phyloP scores from a whole-genome alignment of 306 rosid species.

The Cicer yamashitae region DNA sequence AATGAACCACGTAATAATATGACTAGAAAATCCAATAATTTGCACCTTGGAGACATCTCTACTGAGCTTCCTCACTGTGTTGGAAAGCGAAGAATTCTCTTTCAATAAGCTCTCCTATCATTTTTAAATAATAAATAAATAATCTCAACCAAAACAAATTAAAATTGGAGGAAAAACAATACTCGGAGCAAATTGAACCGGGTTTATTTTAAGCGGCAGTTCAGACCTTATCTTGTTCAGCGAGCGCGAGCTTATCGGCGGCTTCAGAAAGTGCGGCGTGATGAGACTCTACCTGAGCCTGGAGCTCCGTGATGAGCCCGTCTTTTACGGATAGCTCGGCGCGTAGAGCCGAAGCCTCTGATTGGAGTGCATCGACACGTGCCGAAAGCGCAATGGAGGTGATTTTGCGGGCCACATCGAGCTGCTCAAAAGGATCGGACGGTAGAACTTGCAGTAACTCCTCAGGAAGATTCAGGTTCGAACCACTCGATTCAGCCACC shows the following conservation, averaged over 20 bases:
- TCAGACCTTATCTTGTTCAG: slow-evolving; percentile 67
- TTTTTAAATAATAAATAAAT: not conserved
- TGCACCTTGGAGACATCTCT: slow-evolving; percentile 92
- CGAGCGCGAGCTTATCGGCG: slow-evolving; percentile 63
- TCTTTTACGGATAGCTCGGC: slow-evolving; percentile 67
- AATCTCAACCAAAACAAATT: slow-evolving; percentile 2
- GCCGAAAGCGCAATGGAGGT: slow-evolving; percentile 82
- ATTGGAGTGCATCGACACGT: slow-evolving; percentile 72
- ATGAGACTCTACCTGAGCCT: slow-evolving; percentile 62
- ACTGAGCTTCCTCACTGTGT: slow-evolving; percentile 72
- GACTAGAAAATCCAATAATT: not conserved
- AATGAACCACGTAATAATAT: no score
- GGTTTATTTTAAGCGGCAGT: not conserved
- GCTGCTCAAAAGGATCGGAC: slow-evolving; percentile 89
- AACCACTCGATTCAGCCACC: slow-evolving; percentile 60
- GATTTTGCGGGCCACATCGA: slow-evolving; percentile 95
- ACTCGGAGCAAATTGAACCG: not conserved
- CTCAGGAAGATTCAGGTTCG: slow-evolving; percentile 70
- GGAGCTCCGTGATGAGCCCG: slow-evolving; percentile 62
- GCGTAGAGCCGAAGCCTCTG: slow-evolving; percentile 60
- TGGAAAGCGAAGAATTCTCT: slow-evolving; percentile 71
- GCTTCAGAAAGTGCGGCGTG: slow-evolving; percentile 62
- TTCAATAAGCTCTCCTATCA: slow-evolving; percentile 67
- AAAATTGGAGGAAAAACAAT: not conserved
- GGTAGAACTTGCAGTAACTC: slow-evolving; percentile 70